Base-by-base conservation (phyloP, 306 rosid species). In the Mimosa pudica region DNA sequence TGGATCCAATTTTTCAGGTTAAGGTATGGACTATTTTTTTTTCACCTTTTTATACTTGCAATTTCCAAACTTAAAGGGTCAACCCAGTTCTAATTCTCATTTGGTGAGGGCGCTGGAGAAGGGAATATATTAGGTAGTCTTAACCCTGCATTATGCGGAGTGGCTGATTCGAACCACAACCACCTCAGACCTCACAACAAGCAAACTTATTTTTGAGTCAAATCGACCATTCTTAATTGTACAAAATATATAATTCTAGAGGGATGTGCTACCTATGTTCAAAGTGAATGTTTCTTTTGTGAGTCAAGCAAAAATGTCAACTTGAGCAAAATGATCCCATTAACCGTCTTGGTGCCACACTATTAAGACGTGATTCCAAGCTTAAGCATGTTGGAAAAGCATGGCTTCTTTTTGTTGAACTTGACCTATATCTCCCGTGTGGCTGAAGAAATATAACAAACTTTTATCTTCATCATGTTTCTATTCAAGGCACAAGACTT, bases 21-120 rank as follows among this genome's bases (percentile, higher is more conserved):
- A 89, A 93, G 99, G 99, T 95, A 93, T 63, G 87, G 24, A 70
- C 79, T 48, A 65, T 64, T 54, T 68, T 69, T 74, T 18, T 73
- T 67, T 75, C 63, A 6, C 45, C 55, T 70, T 46, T 61, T 51
- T 77, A 7, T 61, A 68, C 11, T 75, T 81, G 48, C 38, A 13
- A 11, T 64, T 44, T 36, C 75, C 61, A n/a, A 65, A 64, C 65
- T 64, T 24, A 24, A 24, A 24, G 30, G 30, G 30, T 24, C 30
- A 24, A 24, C 30, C 30, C 30, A 24, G 30, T 24, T 24, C 30
- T 24, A 24, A 24, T 24, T 24, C 30, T 24, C 30, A 24, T 24
- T 24, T 24, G 30, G 30, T 24, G 30, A 24, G 30, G 30, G 30
- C 1, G 30, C 30, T 24, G 30, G 30, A 24, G 30, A 24, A 24